Evolutionary conservation across 257 asterid species (phyloP).

Genomic region (Lycium barbarum): DNA sequence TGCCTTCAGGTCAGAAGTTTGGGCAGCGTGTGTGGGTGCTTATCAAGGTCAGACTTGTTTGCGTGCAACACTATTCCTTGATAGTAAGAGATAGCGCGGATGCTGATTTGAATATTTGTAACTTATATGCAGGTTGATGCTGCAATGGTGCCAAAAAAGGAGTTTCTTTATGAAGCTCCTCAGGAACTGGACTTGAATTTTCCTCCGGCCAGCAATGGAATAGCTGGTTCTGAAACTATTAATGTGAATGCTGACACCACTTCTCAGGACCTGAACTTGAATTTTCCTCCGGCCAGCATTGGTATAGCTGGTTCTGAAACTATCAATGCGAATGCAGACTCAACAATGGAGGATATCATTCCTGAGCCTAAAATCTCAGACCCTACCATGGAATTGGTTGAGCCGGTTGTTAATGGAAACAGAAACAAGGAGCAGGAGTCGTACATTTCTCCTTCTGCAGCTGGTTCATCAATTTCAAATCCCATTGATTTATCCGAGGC

Average conservation of each 20-base stretch:
- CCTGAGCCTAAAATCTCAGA: conserved; percentile 37
- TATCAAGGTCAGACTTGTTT: conserved; percentile 60
- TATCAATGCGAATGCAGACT: conserved; percentile 39
- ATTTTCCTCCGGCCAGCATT: conserved; percentile 66
- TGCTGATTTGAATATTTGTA: conserved; percentile 11
- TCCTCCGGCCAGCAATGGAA: conserved; percentile 57
- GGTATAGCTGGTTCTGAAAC: conserved; percentile 47
- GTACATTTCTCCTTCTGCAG: conserved; percentile 27
- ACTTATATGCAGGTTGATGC: conserved; percentile 63
- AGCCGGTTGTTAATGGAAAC: conserved; percentile 40
- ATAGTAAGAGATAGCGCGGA: background rate
- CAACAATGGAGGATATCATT: conserved; percentile 37
- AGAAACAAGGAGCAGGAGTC: conserved; percentile 56
- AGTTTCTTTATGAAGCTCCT: conserved; percentile 45
- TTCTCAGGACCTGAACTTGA: conserved; percentile 66
- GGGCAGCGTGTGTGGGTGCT: conserved; percentile 98
- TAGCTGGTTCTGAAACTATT: conserved; percentile 49
- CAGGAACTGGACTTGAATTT: conserved; percentile 74
- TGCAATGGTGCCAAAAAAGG: conserved; percentile 49
- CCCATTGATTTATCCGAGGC: conserved; percentile 44
- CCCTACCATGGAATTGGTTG: conserved; percentile 39
- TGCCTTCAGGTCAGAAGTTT: conserved; percentile 83
- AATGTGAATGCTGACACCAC: background rate
- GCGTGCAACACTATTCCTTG: background rate
- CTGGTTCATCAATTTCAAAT: conserved; percentile 39